These are phyloP conservation scores for Tricholoma saponaceum DNA, from an alignment of 768 basidiomycete species.

Conservation along the genomic window DNA sequence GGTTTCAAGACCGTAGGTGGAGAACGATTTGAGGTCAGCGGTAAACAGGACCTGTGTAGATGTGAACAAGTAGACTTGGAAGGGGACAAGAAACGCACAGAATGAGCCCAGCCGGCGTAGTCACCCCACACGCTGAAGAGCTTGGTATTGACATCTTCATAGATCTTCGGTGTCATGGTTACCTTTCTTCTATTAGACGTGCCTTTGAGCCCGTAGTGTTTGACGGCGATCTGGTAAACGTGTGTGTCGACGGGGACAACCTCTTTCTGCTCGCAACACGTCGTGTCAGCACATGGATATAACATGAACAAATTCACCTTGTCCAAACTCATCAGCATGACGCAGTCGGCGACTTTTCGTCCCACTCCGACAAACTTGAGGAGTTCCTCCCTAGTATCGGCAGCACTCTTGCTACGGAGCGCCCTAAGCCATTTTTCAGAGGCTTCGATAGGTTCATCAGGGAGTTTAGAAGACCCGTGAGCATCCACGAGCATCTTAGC, in stretches of 20 bases:
- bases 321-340: slow-evolving; percentile 89
- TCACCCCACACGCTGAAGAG: slow-evolving; percentile 71
- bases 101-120: slow-evolving; percentile 90
- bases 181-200: slow-evolving; percentile 33
- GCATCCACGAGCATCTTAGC: slow-evolving; percentile 70
- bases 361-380: slow-evolving; percentile 89
- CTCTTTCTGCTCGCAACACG: slow-evolving; percentile 49
- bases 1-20: slow-evolving; percentile 47
- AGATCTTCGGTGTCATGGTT: slow-evolving; percentile 72
- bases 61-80: neutral
- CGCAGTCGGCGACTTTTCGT: slow-evolving; percentile 94
- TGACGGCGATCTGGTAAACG: slow-evolving; percentile 83
- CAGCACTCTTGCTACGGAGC: slow-evolving; percentile 46
- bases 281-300: neutral
- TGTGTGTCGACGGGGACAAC: slow-evolving; percentile 96
- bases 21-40: slow-evolving; percentile 66
- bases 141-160: slow-evolving; percentile 64
- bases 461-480: slow-evolving; percentile 28
- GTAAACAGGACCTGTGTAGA: slow-evolving; percentile 63
- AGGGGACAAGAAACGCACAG: slow-evolving; percentile 37
- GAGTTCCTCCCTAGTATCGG: slow-evolving; percentile 67
- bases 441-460: slow-evolving; percentile 32
- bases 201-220: slow-evolving; percentile 66
- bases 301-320: slow-evolving; percentile 45
- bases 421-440: slow-evolving; percentile 59